A percentile compares a stretch with the other conserved stretches of the same genome.
Evolutionary conservation across 345 rosid genomes (phyloP).

Genomic region (Lagerstroemia speciosa): DNA sequence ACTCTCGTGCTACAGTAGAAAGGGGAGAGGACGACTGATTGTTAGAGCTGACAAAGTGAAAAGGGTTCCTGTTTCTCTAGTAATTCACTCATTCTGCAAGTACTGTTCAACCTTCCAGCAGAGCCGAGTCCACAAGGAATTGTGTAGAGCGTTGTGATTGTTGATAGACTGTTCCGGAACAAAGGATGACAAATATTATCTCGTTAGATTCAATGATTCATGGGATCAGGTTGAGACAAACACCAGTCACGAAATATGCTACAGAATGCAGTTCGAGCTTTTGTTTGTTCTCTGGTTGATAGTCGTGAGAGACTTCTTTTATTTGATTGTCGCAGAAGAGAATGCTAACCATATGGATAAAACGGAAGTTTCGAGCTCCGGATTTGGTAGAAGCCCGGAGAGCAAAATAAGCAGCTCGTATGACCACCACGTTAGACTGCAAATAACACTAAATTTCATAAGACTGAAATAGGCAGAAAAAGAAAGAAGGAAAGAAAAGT

Average conservation of each 20-base stretch:
- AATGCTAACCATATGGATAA: slow-evolving; percentile 54
- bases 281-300: not conserved
- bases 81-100: not conserved
- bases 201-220: not conserved
- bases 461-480: not conserved
- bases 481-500: not conserved
- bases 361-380: slow-evolving; percentile 76
- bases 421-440: slow-evolving; percentile 93
- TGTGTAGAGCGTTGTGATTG: slow-evolving; percentile 34
- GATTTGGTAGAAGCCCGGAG: slow-evolving; percentile 69
- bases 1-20: slow-evolving; percentile 29
- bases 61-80: not conserved
- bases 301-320: not conserved
- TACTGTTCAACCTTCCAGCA: slow-evolving; percentile 63
- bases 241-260: not conserved
- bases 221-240: not conserved
- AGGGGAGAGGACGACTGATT: not conserved
- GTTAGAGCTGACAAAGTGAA: not conserved
- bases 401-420: slow-evolving; percentile 60
- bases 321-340: too few species aligned
- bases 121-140: slow-evolving; percentile 60
- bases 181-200: not conserved
- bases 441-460: not conserved
- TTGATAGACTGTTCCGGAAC: slow-evolving; percentile 37
- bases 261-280: not conserved